Evolutionary conservation across 805 yeast species (phyloP).

Genomic region (Ogataea degrootiae): DNA sequence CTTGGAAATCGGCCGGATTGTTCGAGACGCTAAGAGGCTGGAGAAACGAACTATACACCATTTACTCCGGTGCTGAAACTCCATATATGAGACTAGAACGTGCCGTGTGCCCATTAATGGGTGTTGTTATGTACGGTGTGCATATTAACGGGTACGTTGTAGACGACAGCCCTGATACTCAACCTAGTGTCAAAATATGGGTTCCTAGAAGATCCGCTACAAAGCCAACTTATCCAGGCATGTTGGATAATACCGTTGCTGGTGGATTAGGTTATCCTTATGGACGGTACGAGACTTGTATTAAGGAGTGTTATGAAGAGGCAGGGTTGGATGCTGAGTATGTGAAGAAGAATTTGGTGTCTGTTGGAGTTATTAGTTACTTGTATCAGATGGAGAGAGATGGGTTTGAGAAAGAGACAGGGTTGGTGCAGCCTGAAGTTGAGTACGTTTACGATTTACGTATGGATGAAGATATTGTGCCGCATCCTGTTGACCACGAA

Average conservation of each 20-base stretch:
- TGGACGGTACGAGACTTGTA: slow-evolving; percentile 67
- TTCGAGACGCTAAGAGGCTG: slow-evolving; percentile 57
- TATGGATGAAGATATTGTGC: slow-evolving; percentile 41
- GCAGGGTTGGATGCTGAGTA: slow-evolving; percentile 65
- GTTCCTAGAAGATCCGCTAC: slow-evolving; percentile 73
- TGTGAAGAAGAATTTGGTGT: slow-evolving; percentile 38
- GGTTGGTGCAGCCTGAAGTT: slow-evolving; percentile 83
- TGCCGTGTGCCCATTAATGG: slow-evolving; percentile 73
- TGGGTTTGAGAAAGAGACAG: slow-evolving; percentile 37
- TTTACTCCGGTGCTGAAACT: slow-evolving; percentile 49
- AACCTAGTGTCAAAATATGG: slow-evolving; percentile 59
- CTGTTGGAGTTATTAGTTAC: slow-evolving; percentile 70
- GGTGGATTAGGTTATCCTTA: slow-evolving; percentile 89
- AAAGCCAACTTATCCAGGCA: slow-evolving; percentile 86
- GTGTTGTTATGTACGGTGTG: slow-evolving; percentile 86
- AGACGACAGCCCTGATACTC: slow-evolving; percentile 24
- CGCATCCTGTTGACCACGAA: slow-evolving; percentile 70
- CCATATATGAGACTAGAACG: slow-evolving; percentile 76
- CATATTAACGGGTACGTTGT: slow-evolving; percentile 76
- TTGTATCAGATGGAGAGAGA: slow-evolving; percentile 36
- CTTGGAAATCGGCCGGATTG: slow-evolving; percentile 32
- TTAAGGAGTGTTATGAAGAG: slow-evolving; percentile 88
- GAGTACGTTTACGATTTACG: slow-evolving; percentile 74
- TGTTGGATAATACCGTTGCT: slow-evolving; percentile 90
- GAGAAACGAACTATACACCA: slow-evolving; percentile 80